Base-by-base conservation (phyloP, 2,329 filamentous ascomycete species). In the Neodidymelliopsis sp. region DNA sequence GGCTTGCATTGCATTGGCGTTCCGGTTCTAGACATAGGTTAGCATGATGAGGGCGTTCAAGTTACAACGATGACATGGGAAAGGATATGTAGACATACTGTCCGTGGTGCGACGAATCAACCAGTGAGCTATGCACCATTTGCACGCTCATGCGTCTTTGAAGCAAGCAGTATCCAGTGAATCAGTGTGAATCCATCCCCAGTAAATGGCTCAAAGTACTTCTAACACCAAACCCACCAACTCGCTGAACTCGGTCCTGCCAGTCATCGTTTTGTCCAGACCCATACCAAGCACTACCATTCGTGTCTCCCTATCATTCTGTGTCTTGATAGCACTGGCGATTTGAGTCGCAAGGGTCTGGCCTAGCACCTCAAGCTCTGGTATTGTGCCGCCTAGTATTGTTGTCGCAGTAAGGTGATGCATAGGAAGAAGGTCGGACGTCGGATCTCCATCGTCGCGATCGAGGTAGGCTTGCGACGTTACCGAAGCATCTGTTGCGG, bases 331-430 rank as follows among this genome's bases (percentile, higher is more conserved):
- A 28, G 88, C 84, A 65, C 87, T 95, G 4, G 88, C 94, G 58
- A 97, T 87, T 65, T 97, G 93, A 31, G 90, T 90, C 2, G 92
- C 92, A 65, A 95, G 88, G 2, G 97, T 83, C 71, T 97, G 92
- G 1, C 91, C 93, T 4, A 95, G 73, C 0, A 88, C 90, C 66
- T 97, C 91, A 31, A 91, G 83, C 35, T 89, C 86, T 41, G 87
- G 81, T 23, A 87, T 85, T 34, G 92, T 91, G 8, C 88, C 91
- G 2, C 94, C 94, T 0, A 99, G 80, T 2, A 99, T 77, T 0
- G 91, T 96, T 27, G 86, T 93, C 1, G 94, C 90, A 0, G 90
- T 96, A 30, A 97, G 80, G 62, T 94, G 88, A 24, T 86, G 81
- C 46, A 91, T 84, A 0, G 94, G 94, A 0, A 97, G 82, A 10